Conservation (phyloP, 768 basidiomycete genomes). For the Kwoniella pini region DNA sequence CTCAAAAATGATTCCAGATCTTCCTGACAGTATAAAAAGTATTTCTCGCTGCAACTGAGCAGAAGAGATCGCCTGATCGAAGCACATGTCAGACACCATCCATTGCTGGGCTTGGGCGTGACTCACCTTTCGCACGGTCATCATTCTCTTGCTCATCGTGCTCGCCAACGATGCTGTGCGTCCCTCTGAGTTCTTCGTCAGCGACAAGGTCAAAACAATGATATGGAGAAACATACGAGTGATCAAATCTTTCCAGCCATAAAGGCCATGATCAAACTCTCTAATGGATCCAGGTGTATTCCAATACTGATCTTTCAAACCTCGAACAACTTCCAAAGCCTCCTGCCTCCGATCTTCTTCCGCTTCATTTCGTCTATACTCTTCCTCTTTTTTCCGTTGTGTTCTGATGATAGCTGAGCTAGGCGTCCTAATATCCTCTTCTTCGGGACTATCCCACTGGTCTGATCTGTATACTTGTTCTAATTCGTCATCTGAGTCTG, state of each 20-base stretch:
- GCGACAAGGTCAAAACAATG: background rate
- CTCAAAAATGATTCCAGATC: conserved; percentile 31
- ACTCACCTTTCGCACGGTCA: background rate
- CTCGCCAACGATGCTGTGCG: conserved; percentile 4
- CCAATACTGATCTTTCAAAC: conserved; percentile 35
- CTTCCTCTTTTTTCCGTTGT: conserved; percentile 4
- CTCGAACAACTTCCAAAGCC: conserved; percentile 18
- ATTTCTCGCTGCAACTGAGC: conserved; percentile 40
- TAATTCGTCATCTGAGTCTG: conserved; percentile 28
- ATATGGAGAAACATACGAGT: conserved; percentile 24
- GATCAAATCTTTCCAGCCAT: conserved; percentile 38
- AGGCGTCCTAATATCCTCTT: conserved; percentile 22
- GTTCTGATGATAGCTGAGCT: conserved; percentile 6
- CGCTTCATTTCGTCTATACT: background rate
- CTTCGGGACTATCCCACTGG: conserved; percentile 6
- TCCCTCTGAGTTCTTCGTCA: background rate
- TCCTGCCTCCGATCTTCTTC: conserved; percentile 20
- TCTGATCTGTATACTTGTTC: background rate
- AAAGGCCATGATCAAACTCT: conserved; percentile 11
- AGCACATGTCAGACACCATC: no score
- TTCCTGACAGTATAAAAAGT: conserved; percentile 36
- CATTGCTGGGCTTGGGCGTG: no score
- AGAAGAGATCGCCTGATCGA: conserved; percentile 23
- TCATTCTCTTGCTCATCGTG: background rate
- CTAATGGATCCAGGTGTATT: conserved; percentile 9